Base-by-base conservation (phyloP, 257 asterid genomes). In the Solanum dulcamara region DNA sequence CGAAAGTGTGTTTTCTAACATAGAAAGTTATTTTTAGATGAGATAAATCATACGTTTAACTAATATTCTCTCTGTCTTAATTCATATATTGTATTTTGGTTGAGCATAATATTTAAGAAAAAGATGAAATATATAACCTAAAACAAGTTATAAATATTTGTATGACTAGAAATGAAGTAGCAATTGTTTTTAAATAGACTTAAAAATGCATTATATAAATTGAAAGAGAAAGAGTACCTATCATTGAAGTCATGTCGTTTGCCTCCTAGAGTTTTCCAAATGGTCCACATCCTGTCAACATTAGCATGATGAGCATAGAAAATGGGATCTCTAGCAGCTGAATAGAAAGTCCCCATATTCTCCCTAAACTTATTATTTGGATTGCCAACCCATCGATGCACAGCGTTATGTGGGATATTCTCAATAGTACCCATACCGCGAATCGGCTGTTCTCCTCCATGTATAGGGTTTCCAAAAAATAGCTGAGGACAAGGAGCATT, bases 251-350 rank as follows among this genome's bases (percentile, higher is more conserved):
- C 89, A 13, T n/a, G 50, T 1, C 84, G 42, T 13, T 84, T 87
- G 30, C 74, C 89, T 9, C 88, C 88, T 48, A 88, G 50, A 12
- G 66, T 44, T 5, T 81, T 66, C 97, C 96, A 93, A 0, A 91
- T 60, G 0, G 92, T 32, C 98, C 98, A 94, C 98, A 94, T 86
- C 1, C 98, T 64, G 37, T 94, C 98, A 0, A 92, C 91, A 30
- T 93, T 93, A 0, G 92, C 87, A 88, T 94, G 98, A 72, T 93
- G 98, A 42, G 81, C 83, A 62, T 91, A 94, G 89, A 94, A 94
- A 26, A 90, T 0, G 0, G 87, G 30, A 84, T 94, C 98, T 85
- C 96, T 85, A 1, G 90, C 96, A 0, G 97, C 94, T 0, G 95
- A 92, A 84, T 93, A 91, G 80, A 93, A 93, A 86, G 92, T 93